Conservation (phyloP, 345 rosid species). For the Syzygium oleosum region DNA sequence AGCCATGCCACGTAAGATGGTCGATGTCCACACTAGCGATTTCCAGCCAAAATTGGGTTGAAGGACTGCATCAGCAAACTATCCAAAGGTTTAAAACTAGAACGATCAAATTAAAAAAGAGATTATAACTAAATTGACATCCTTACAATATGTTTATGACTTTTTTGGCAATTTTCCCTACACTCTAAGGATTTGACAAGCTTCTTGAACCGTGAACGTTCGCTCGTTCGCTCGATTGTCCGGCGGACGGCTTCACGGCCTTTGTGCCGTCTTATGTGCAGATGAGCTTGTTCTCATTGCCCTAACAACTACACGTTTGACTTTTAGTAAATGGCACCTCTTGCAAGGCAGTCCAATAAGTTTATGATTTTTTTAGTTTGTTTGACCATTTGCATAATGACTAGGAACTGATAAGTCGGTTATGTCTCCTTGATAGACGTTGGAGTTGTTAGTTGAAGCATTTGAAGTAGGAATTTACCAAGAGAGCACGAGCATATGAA, state of each 20-base stretch:
- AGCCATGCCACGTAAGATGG: fast-evolving
- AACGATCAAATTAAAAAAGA: too few relatives aligned
- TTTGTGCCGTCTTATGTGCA: not conserved
- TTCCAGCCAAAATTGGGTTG: fast-evolving
- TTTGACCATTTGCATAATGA: not conserved
- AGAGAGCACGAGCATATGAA: not conserved
- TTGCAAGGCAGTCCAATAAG: not conserved
- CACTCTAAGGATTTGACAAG: too few relatives aligned
- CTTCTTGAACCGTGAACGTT: not conserved
- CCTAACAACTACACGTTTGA: not conserved
- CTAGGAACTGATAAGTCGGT: not conserved
- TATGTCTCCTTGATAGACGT: not conserved
- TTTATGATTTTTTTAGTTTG: not conserved
- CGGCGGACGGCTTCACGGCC: not conserved
- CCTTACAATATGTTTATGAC: too few relatives aligned
- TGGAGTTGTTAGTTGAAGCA: not conserved
- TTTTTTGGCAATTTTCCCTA: too few relatives aligned
- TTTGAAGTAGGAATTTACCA: not conserved
- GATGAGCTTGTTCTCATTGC: not conserved
- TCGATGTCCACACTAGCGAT: fast-evolving
- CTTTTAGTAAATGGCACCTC: not conserved
- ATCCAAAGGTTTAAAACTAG: not conserved
- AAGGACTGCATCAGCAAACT: fast-evolving
- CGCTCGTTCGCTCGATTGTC: not conserved
- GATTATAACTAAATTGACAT: too few relatives aligned